These are phyloP conservation scores for Zygosaccharomyces pseudobailii DNA, from an alignment of 1,139 yeast genomes.

Conservation along the genomic window DNA sequence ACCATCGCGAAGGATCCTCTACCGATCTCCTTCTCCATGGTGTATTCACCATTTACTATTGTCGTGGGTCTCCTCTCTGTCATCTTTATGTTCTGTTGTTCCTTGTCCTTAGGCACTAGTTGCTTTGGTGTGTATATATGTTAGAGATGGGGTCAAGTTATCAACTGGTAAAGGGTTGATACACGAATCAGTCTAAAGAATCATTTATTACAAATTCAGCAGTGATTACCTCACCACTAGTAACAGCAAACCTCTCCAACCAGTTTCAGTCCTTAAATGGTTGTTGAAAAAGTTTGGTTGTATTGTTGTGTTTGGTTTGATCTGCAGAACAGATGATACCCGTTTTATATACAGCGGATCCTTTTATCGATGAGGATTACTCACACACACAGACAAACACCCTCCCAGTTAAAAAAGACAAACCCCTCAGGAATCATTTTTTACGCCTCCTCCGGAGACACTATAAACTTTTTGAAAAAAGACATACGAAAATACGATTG, in stretches of 20 bases:
- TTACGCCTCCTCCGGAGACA: neutral
- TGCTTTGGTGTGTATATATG: neutral
- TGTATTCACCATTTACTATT: constrained; percentile 22
- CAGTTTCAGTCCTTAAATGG: neutral
- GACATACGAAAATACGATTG: neutral
- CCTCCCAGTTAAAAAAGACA: constrained; percentile 3
- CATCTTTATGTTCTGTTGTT: constrained; percentile 6
- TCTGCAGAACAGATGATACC: neutral
- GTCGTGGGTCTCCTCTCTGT: constrained; percentile 10
- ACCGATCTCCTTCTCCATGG: constrained; percentile 62
- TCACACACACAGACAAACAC: neutral
- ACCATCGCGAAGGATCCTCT: constrained; percentile 95
- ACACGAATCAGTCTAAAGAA: constrained; percentile 1
- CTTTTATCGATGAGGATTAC: constrained; percentile 4
- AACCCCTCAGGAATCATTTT: neutral
- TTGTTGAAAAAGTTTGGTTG: neutral
- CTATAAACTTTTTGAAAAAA: neutral
- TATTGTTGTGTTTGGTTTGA: neutral
- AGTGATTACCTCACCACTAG: neutral
- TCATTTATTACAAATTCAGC: neutral
- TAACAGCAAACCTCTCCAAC: neutral
- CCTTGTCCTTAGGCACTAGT: neutral
- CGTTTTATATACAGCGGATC: neutral
- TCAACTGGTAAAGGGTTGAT: neutral
- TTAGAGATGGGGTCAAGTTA: neutral